Evolutionary conservation across 768 basidiomycete genomes (phyloP).

Genomic region (Calocybe indica): DNA sequence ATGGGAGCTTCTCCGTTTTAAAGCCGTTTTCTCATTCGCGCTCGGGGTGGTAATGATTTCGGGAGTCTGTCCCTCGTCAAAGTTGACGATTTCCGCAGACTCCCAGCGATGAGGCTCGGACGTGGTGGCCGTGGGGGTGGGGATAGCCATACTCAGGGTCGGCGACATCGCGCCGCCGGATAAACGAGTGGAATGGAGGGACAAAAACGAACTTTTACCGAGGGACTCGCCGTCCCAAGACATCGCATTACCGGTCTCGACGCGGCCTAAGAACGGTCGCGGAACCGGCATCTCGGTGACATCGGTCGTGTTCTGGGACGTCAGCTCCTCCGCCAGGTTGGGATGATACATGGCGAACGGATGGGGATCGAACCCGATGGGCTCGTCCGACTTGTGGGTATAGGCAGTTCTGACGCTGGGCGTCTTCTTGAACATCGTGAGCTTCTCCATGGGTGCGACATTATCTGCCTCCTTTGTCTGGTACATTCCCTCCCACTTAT

Average conservation of each 20-base stretch:
- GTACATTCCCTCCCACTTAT: slow-evolving; percentile 39
- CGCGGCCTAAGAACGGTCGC: slow-evolving; percentile 37
- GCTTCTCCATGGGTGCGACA: slow-evolving; percentile 50
- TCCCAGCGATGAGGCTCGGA: slow-evolving; percentile 60
- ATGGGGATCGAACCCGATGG: slow-evolving; percentile 31
- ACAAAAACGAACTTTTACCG: slow-evolving; percentile 43
- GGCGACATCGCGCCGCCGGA: slow-evolving; percentile 44
- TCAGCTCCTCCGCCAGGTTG: slow-evolving; percentile 46
- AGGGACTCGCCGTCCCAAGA: slow-evolving; percentile 54
- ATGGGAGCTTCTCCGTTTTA: slow-evolving; percentile 29
- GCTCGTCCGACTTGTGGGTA: slow-evolving; percentile 41
- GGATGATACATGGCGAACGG: slow-evolving; percentile 59
- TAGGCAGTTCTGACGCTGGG: slow-evolving; percentile 50
- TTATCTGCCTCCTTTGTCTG: slow-evolving; percentile 37
- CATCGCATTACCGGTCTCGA: slow-evolving; percentile 33
- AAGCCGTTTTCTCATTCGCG: slow-evolving; percentile 10
- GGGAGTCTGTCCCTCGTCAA: slow-evolving; percentile 25
- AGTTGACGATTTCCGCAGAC: slow-evolving; percentile 57
- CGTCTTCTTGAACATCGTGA: slow-evolving; percentile 64
- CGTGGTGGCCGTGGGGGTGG: slow-evolving; percentile 51
- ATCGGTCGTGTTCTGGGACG: slow-evolving; percentile 21
- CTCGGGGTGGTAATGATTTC: slow-evolving; percentile 18
- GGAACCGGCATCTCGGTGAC: slow-evolving; percentile 24
- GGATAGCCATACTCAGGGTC: slow-evolving; percentile 44
- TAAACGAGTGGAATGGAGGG: slow-evolving; percentile 34